Evolutionary conservation across 2,329 filamentous ascomycete genomes (phyloP), one percentile per base, ranked within the genome.

Genomic region (Beauveria sp.): DNA sequence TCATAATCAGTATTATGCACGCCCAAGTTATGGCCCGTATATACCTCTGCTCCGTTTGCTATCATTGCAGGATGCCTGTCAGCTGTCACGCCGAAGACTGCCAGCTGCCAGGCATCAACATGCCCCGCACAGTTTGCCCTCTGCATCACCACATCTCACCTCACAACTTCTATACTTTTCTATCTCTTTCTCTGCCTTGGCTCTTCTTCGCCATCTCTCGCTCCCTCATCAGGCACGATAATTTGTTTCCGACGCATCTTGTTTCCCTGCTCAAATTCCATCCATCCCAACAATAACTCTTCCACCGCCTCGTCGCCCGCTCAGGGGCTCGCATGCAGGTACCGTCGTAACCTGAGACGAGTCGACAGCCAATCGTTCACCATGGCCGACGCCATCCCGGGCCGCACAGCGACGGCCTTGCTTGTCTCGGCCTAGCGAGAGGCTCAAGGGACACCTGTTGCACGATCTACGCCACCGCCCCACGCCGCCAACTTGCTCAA

Each of bases 261-360:
- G 12, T 10, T 26, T 2, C 22, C 5, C 34, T 24, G 14, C 55
- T 48, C 50, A 30, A 34, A 46, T n/a, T 20, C 4, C 12, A 37
- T 14, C 34, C 34, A 37, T 37, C 34, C 51, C 41, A 28, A 20
- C 24, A 44, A 20, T n/a, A 22, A 20, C 40, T 37, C 56, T 30
- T 43, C 56, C 44, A 26, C 28, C 48, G 52, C 47, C 58, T 61
- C 50, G 34, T 20, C 53, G n/a, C 24, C 40, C 34, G 34, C 34
- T 59, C 64, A 63, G 64, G 63, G 63, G 61, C 28, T 60, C 34
- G 60, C 41, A 66, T 66, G 66, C 68, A 70, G 67, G 67, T 69
- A 69, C 67, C 48, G 53, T 41, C 65, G 65, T 62, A 66, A 68
- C 61, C 66, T 72, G 72, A 74, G 72, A 74, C 72, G 68, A 66